A percentile compares a stretch with the other conserved stretches of the same genome.
Evolutionary conservation across 768 basidiomycete genomes (phyloP).

Genomic region (Russula sp.): DNA sequence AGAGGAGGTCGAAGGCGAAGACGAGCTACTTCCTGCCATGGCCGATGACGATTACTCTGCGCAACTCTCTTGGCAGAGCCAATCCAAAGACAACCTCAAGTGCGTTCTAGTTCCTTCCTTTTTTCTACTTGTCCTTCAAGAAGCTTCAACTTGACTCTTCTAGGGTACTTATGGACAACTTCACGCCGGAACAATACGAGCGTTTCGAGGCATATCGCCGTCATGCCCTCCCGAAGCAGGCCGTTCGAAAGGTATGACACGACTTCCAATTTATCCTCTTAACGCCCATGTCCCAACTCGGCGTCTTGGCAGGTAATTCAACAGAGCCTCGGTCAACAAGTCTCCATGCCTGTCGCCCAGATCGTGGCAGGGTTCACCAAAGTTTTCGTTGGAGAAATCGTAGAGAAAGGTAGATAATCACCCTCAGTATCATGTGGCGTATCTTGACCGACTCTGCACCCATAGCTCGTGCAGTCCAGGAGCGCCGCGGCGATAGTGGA

Average conservation of each 20-base stretch:
- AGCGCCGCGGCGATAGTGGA: conserved; percentile 66
- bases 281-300: conserved; percentile 12
- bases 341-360: conserved; percentile 83
- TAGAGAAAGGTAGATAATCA: conserved; percentile 66
- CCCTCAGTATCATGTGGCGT: too few species aligned
- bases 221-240: conserved; percentile 78
- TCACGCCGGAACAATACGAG: conserved; percentile 79
- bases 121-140: conserved; percentile 1
- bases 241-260: conserved; percentile 65
- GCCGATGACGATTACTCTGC: conserved; percentile 87
- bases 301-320: conserved; percentile 64
- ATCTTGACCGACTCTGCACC: too few species aligned
- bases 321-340: conserved; percentile 74
- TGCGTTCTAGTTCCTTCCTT: conserved; percentile 36
- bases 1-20: conserved; percentile 64
- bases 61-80: conserved; percentile 78
- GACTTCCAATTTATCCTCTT: not conserved
- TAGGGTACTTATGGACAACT: conserved; percentile 87
- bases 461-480: conserved; percentile 74
- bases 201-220: conserved; percentile 86
- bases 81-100: conserved; percentile 87
- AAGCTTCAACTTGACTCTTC: not conserved
- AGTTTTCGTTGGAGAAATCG: conserved; percentile 90
- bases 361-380: conserved; percentile 88
- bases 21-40: conserved; percentile 79